Base-by-base conservation (phyloP, 495 filamentous ascomycete species). In the Umbilicaria muhlenbergii region DNA sequence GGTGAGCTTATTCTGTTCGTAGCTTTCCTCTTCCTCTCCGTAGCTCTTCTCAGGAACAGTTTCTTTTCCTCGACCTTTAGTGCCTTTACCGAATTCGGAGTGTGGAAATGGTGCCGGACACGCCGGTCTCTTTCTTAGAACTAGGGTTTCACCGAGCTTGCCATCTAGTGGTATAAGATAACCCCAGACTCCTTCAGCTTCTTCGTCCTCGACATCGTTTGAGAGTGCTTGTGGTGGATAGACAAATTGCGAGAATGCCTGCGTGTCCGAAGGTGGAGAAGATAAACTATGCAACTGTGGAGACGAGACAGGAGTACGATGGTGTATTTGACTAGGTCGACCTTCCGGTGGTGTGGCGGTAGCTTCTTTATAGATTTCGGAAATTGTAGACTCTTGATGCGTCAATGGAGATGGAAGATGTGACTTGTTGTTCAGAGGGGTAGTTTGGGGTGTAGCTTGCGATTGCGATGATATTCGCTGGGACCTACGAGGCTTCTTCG, bases 141-240 rank as follows among this genome's bases (percentile, higher is more conserved):
- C 83, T 34, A 92, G 65, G 18, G 76, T 65, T n/a, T 79, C 73
- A 13, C 73, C 78, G 39, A 78, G 73, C 33, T 70, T 69, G 24
- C 73, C 68, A 56, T 87, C 77, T 16, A 94, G 58, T 13, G 89
- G 86, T 44, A 93, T 73, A 5, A 98, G 66, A 50, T 98, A 98
- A 11, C 91, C 91, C 92, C 91, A 98, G 2, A 95, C 85, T 8
- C 85, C 86, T 53, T 94, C 86, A 15, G 77, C 84, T 51, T 84
- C 79, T 54, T 86, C 83, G 56, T 95, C 86, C 39, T 83, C 73
- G 0, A 92, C 85, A 34, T 88, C 84, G 40, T 85, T 77, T 7
- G 81, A 80, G 17, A 86, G 73, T 32, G 76, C 71, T n/a, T 73
- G 67, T 5, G 84, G 75, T 2, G 83, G 80, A 41, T 83, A 77